Conservation (phyloP, 352 stramenopile species). For the Globisporangium polare region DNA sequence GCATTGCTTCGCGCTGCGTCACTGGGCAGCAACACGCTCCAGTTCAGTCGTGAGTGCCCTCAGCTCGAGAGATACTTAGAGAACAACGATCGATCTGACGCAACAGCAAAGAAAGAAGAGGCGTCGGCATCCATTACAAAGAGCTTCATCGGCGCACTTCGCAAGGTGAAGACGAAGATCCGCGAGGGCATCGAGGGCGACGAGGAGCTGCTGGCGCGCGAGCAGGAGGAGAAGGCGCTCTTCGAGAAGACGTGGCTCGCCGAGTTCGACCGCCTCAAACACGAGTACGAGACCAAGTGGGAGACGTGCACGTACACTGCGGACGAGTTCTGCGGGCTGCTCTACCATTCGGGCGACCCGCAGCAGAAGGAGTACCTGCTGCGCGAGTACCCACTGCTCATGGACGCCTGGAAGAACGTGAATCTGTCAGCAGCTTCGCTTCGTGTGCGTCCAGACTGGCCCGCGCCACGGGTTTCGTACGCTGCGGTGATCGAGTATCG, state of each 20-base stretch:
- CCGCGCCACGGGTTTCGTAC: slow-evolving; percentile 21
- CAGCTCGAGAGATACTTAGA: background rate
- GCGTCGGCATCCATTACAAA: slow-evolving; percentile 20
- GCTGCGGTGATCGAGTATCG: slow-evolving; percentile 17
- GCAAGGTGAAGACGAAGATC: slow-evolving; percentile 59
- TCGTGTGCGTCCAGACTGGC: slow-evolving; percentile 38
- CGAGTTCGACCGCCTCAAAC: slow-evolving; percentile 49
- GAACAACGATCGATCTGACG: background rate
- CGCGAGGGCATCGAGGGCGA: slow-evolving; percentile 46
- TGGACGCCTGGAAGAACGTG: slow-evolving; percentile 47
- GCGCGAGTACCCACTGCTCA: slow-evolving; percentile 52
- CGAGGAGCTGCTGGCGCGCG: slow-evolving; percentile 26
- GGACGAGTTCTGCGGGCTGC: slow-evolving; percentile 60
- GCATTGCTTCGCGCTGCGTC: slow-evolving; percentile 25
- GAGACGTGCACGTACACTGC: slow-evolving; percentile 64
- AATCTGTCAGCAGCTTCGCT: slow-evolving; percentile 11
- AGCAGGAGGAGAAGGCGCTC: slow-evolving; percentile 38
- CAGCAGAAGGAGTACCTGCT: slow-evolving; percentile 45
- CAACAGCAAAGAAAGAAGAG: background rate
- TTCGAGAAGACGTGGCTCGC: slow-evolving; percentile 58
- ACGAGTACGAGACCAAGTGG: slow-evolving; percentile 46
- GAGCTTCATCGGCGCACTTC: slow-evolving; percentile 43
- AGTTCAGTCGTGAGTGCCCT: slow-evolving; percentile 19
- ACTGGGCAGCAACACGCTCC: slow-evolving; percentile 29
- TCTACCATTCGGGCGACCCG: slow-evolving; percentile 46